Evolutionary conservation across 2,329 filamentous ascomycete genomes (phyloP).

Genomic region (Aulographum hederae): DNA sequence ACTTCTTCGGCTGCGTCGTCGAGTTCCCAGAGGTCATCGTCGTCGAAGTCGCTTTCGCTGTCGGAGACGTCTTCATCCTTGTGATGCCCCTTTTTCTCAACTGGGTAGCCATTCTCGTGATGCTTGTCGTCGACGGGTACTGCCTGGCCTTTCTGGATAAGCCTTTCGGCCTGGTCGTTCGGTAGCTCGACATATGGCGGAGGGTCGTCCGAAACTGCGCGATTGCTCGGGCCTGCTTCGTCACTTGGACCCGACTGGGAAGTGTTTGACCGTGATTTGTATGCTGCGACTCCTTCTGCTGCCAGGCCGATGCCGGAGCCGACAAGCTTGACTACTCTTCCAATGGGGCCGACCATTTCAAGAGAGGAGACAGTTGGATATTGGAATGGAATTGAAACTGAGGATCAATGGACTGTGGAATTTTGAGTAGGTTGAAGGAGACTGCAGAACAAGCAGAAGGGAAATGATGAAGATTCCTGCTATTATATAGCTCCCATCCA

Average conservation of each 20-base stretch:
- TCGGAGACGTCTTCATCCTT: not conserved
- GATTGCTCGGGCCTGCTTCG: not conserved
- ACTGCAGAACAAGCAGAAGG: no score
- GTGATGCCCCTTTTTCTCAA: not conserved
- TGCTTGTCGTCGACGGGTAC: not conserved
- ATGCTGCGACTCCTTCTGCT: constrained; percentile 1
- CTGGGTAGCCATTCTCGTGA: not conserved
- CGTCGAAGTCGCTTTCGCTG: not conserved
- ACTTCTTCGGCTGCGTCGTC: constrained; percentile 2
- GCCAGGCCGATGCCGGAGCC: constrained; percentile 2
- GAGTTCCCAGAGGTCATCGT: constrained; percentile 1
- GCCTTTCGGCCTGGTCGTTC: not conserved
- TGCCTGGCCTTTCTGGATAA: not conserved
- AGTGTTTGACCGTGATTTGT: constrained; percentile 1
- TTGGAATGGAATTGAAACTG: no score
- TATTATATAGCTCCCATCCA: no score
- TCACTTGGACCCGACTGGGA: no score
- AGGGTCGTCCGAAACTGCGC: not conserved
- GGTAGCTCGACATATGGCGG: constrained; percentile 1
- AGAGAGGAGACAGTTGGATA: no score
- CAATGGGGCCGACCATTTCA: constrained; percentile 1
- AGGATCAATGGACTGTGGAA: no score
- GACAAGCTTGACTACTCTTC: constrained; percentile 6
- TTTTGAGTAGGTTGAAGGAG: no score
- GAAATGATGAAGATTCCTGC: no score